phyloP scores from a whole-genome alignment of 208 protist genomes.

The Trypanosoma boissoni region DNA sequence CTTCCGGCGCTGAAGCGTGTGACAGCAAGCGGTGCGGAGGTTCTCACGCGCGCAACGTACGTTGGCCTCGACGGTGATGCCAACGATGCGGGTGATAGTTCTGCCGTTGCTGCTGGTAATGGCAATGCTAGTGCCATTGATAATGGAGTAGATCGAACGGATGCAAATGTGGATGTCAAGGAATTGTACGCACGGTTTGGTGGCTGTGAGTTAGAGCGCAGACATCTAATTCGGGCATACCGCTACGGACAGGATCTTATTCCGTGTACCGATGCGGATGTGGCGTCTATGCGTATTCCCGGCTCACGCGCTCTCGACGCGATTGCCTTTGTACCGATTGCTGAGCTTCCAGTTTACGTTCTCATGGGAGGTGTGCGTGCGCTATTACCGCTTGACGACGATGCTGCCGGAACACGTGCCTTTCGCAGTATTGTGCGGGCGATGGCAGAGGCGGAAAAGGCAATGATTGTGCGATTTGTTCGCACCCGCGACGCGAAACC shows the following conservation, averaged over 20 bases:
- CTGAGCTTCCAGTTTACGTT: slow-evolving; percentile 61
- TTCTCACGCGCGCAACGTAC: slow-evolving; percentile 23
- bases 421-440: slow-evolving; percentile 74
- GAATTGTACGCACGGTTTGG: not conserved
- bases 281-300: slow-evolving; percentile 52
- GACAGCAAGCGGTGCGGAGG: slow-evolving; percentile 41
- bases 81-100: too few species aligned
- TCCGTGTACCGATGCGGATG: slow-evolving; percentile 73
- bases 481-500: slow-evolving; percentile 43
- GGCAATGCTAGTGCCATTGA: too few species aligned
- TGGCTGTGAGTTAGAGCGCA: slow-evolving; percentile 16
- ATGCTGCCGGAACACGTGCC: slow-evolving; percentile 53
- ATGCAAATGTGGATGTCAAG: not conserved
- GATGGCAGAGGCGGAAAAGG: slow-evolving; percentile 39
- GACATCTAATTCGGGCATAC: slow-evolving; percentile 56
- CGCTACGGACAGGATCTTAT: slow-evolving; percentile 81
- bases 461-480: slow-evolving; percentile 83
- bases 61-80: too few species aligned
- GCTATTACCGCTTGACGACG: slow-evolving; percentile 60
- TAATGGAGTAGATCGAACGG: too few species aligned
- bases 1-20: slow-evolving; percentile 59
- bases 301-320: slow-evolving; percentile 54
- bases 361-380: slow-evolving; percentile 64
- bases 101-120: too few species aligned
- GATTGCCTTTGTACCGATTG: slow-evolving; percentile 67